Evolutionary conservation across 345 rosid species (phyloP).

Genomic region (Corchorus capsularis): DNA sequence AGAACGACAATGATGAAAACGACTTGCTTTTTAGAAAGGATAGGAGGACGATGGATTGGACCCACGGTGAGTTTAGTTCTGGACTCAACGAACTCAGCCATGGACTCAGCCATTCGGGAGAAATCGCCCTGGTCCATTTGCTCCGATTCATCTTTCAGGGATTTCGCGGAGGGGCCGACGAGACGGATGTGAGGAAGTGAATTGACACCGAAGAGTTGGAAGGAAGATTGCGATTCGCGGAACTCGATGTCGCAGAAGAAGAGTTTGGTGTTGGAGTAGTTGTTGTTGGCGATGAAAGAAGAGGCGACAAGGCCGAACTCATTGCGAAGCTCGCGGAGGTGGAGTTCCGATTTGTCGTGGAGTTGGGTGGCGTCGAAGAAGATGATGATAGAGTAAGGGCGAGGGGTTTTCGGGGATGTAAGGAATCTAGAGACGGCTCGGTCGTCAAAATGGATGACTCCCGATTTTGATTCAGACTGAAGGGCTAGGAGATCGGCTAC

Average conservation of each 20-base stretch:
- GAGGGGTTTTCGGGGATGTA: slow-evolving; percentile 63
- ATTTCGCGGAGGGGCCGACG: slow-evolving; percentile 54
- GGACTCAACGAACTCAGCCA: slow-evolving; percentile 66
- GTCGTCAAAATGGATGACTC: slow-evolving; percentile 81
- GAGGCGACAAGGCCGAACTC: slow-evolving; percentile 75
- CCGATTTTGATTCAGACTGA: slow-evolving; percentile 61
- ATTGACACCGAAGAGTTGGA: slow-evolving; percentile 64
- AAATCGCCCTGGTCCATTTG: slow-evolving; percentile 58
- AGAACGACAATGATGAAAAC: slow-evolving; percentile 26
- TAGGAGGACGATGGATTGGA: slow-evolving; percentile 66
- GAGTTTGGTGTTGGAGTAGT: slow-evolving; percentile 43
- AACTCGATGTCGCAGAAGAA: slow-evolving; percentile 88
- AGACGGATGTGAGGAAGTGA: slow-evolving; percentile 74
- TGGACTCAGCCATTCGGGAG: slow-evolving; percentile 64
- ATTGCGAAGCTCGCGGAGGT: slow-evolving; percentile 57
- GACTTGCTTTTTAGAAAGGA: slow-evolving; percentile 54
- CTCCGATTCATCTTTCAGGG: slow-evolving; percentile 52
- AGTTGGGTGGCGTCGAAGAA: slow-evolving; percentile 86
- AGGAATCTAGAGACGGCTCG: slow-evolving; percentile 75
- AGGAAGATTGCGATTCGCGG: slow-evolving; percentile 59
- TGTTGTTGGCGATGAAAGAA: slow-evolving; percentile 73
- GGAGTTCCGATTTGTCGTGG: slow-evolving; percentile 65
- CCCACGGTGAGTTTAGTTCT: slow-evolving; percentile 60
- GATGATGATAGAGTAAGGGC: slow-evolving; percentile 72
- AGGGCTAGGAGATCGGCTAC: slow-evolving; percentile 60